phyloP scores from a whole-genome alignment of 257 asterid species.

The Solanum neorickii region DNA sequence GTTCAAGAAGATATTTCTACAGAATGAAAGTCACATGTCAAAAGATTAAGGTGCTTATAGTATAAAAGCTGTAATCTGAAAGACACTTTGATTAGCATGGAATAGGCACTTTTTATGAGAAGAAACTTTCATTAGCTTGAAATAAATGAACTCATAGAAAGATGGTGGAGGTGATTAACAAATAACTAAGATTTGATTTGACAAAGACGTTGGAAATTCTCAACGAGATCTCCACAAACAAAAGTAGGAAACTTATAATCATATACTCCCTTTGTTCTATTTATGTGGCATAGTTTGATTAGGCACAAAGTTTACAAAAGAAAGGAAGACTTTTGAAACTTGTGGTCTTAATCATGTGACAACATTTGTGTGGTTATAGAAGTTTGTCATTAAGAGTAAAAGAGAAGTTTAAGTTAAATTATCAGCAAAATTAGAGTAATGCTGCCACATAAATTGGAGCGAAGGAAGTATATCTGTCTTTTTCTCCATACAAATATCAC shows the following conservation, averaged over 20 bases:
- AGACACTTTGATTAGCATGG: neutral
- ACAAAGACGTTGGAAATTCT: neutral
- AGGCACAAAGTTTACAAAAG: neutral
- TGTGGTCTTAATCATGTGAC: neutral
- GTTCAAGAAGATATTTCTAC: conserved; percentile 90
- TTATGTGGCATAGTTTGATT: neutral
- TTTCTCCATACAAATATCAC: neutral
- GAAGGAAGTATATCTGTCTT: neutral
- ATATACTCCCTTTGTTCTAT: neutral
- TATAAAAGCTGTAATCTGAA: neutral
- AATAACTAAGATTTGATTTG: neutral
- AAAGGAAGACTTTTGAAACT: neutral
- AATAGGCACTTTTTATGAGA: neutral
- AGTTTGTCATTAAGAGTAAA: neutral
- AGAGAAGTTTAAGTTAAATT: neutral
- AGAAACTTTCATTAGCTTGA: neutral
- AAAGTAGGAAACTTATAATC: neutral
- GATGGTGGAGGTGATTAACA: neutral
- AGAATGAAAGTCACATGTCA: conserved; percentile 2
- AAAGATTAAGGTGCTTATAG: neutral
- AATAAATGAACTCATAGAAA: neutral
- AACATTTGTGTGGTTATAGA: neutral
- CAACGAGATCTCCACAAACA: neutral
- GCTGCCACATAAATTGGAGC: neutral
- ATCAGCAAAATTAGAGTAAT: neutral